Evolutionary conservation across 139 green algal species (phyloP).

Genomic region (Micractinium sp.): DNA sequence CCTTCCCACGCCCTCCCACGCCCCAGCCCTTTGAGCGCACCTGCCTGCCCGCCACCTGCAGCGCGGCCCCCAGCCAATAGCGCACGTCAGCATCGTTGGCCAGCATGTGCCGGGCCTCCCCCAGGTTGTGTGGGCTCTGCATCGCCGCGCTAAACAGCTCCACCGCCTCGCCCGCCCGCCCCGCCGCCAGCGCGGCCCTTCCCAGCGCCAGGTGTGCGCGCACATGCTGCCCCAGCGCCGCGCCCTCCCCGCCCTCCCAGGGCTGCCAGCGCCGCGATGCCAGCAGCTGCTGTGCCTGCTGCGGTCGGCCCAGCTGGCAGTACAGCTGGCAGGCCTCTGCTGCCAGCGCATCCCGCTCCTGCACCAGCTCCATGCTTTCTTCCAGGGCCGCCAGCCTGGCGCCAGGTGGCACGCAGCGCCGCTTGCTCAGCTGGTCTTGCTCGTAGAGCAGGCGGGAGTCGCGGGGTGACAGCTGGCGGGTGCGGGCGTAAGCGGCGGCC

Average conservation of each 20-base stretch:
- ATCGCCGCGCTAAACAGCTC: not conserved
- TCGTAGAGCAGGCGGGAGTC: slow-evolving; percentile 27
- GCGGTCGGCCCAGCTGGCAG: slow-evolving; percentile 9
- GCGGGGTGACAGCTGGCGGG: not conserved
- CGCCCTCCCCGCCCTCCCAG: slow-evolving; percentile 24
- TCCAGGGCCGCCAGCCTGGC: not conserved
- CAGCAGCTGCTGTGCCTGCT: not conserved
- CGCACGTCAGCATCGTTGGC: slow-evolving; percentile 18
- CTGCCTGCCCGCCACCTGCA: not conserved
- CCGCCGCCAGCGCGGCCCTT: not conserved
- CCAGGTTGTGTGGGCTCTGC: slow-evolving; percentile 10
- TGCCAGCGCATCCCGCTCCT: not conserved
- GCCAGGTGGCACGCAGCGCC: not conserved
- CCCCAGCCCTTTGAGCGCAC: not conserved
- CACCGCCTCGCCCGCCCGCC: not conserved
- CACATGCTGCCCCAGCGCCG: slow-evolving; percentile 24
- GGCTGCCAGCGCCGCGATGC: slow-evolving; percentile 3
- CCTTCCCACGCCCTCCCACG: too few species aligned
- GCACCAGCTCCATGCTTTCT: not conserved
- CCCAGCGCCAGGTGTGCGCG: not conserved
- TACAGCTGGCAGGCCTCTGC: slow-evolving; percentile 10
- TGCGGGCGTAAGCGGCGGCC: not conserved
- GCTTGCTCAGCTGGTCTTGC: slow-evolving; percentile 23
- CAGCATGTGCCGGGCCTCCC: slow-evolving; percentile 20
- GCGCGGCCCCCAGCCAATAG: slow-evolving; percentile 6